A percentile compares a stretch with the other conserved stretches of the same genome.
Conservation (phyloP, 2,329 filamentous ascomycete species). For the Talaromyces sp. region DNA sequence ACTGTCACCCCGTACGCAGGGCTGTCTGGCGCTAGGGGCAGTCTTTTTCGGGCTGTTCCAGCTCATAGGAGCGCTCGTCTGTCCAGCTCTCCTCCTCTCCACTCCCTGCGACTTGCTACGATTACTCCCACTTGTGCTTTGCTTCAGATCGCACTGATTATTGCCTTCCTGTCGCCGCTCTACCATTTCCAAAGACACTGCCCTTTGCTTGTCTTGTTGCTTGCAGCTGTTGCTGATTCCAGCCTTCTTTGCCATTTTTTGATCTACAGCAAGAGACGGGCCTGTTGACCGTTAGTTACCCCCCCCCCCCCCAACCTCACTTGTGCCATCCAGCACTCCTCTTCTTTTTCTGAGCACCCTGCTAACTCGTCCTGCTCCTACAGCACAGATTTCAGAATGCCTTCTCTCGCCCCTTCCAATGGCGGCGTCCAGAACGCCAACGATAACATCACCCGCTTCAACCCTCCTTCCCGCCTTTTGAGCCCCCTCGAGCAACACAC, state of each 20-base stretch:
- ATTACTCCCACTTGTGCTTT: background rate
- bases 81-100: background rate
- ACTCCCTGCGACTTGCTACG: background rate
- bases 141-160: background rate
- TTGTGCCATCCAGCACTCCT: background rate
- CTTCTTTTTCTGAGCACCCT: background rate
- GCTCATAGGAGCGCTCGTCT: background rate
- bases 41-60: background rate
- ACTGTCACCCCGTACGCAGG: background rate
- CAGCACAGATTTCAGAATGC: constrained; percentile 45
- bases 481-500: constrained; percentile 78
- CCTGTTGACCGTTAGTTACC: background rate
- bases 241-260: background rate
- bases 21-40: background rate
- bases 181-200: background rate
- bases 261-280: background rate
- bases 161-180: constrained; percentile 1
- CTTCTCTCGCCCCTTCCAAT: constrained; percentile 49
- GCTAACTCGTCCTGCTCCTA: background rate
- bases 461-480: constrained; percentile 83
- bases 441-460: constrained; percentile 98
- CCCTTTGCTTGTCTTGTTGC: background rate
- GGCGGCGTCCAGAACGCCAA: constrained; percentile 69
- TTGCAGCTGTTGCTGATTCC: background rate
- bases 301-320: background rate